Conservation (phyloP, 805 yeast genomes). For the Candida nanaspora region DNA sequence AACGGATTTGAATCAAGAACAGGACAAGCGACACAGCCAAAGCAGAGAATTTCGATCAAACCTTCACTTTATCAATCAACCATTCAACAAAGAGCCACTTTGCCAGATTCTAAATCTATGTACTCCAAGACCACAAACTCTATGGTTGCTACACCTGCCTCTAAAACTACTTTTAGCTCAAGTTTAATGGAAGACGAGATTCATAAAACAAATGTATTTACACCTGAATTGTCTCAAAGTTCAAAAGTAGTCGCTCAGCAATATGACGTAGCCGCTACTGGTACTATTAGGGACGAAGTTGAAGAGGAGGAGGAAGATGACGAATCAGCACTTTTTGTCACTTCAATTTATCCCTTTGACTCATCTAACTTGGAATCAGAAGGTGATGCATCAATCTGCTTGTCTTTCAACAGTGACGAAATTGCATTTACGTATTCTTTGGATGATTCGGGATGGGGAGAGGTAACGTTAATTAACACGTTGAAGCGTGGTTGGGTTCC, state of each 20-base stretch:
- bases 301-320: constrained; percentile 13
- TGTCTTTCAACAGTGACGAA: constrained; percentile 63
- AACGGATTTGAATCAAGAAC: no score
- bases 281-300: neutral
- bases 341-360: constrained; percentile 27
- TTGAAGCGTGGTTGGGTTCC: constrained; percentile 80
- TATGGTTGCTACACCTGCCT: neutral
- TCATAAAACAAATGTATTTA: no score
- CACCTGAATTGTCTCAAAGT: no score
- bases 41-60: constrained; percentile 20
- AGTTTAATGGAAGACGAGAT: neutral
- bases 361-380: constrained; percentile 47
- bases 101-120: neutral
- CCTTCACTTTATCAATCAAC: constrained; percentile 16
- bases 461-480: constrained; percentile 61
- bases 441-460: constrained; percentile 86
- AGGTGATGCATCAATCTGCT: constrained; percentile 65
- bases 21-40: constrained; percentile 2
- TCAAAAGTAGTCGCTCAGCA: neutral
- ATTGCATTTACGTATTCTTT: constrained; percentile 71
- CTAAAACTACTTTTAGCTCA: neutral
- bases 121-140: neutral
- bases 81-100: neutral
- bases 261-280: neutral
- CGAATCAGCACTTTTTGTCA: constrained; percentile 29